Evolutionary conservation across 257 asterid genomes (phyloP), one percentile per base, ranked within the genome.

Genomic region (Gentiana straminea): DNA sequence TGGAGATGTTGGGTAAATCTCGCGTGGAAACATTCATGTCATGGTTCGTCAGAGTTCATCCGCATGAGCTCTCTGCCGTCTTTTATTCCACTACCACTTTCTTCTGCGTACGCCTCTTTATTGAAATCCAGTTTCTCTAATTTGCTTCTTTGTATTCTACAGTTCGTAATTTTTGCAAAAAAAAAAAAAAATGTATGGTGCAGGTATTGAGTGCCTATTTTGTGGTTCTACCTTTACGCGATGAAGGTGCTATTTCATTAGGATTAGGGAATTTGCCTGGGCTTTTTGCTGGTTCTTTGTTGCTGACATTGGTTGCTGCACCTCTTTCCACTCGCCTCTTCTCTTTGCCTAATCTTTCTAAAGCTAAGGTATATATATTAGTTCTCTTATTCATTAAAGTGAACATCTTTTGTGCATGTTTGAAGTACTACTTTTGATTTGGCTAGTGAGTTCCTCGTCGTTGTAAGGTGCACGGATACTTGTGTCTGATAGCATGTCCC

Each of bases 151-250:
- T 54, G 13, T 45, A 3, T n/a, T 59, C 35, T 38, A 12, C 45
- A 7, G 5, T 50, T 10, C 8, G 36, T 7, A 13, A 24, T 36
- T 24, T 24, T 24, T 24, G 24, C 24, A 24, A 24, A 24, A 24
- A 24, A 24, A 15, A 15, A 15, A 24, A 24, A 24, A 24, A 24
- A 24, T 33, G 44, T 13, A 8, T 58, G 8, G 39, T 76, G 81
- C 93, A 92, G 98, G 79, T 88, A 64, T 76, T 92, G 78, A 83
- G 98, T 73, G 94, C 98, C 7, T 92, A 92, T 68, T 92, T 92
- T 64, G 95, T 88, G 72, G 94, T 92, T 13, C 97, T 92, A 63
- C 98, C 98, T 7, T 80, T 92, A 59, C 87, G 98, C 10, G 98
- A 92, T 68, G 98, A 92, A 76, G 98, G 98, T 9, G 98, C 98